These are phyloP conservation scores for Pleurostoma richardsiae DNA, from an alignment of 2,329 filamentous ascomycete genomes.

Conservation along the genomic window DNA sequence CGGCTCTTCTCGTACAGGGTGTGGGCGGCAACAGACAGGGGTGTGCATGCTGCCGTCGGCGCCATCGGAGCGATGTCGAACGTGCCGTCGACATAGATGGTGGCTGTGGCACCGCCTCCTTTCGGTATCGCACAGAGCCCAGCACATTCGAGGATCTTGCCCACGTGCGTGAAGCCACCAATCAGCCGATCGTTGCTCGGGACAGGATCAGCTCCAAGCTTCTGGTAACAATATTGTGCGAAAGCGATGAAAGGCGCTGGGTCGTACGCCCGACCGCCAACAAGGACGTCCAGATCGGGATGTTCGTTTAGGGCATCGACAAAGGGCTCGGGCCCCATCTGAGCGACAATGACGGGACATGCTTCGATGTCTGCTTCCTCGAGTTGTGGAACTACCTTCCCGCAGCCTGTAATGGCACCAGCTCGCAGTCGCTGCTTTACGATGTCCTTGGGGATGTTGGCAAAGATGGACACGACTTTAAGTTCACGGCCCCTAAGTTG, in stretches of 20 bases:
- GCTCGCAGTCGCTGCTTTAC: conserved; percentile 21
- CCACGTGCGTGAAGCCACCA: conserved; percentile 37
- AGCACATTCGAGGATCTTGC: conserved; percentile 52
- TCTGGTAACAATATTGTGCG: conserved; percentile 14
- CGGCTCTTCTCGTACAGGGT: conserved; percentile 50
- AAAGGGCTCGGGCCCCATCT: conserved; percentile 42
- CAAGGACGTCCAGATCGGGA: conserved; percentile 39
- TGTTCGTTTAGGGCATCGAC: conserved; percentile 30
- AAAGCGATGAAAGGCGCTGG: conserved; percentile 33
- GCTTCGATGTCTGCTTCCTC: conserved; percentile 28
- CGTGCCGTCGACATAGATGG: conserved; percentile 29
- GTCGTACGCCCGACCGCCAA: conserved; percentile 39
- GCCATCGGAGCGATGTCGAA: conserved; percentile 42
- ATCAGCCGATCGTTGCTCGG: background rate
- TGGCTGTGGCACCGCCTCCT: conserved; percentile 31
- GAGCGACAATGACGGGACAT: conserved; percentile 32
- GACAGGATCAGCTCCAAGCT: conserved; percentile 17
- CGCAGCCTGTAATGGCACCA: conserved; percentile 28
- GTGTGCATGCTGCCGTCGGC: conserved; percentile 34
- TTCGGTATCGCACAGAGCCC: conserved; percentile 42
- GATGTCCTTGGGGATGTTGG: conserved; percentile 26
- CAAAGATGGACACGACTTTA: conserved; percentile 30
- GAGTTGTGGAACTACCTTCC: conserved; percentile 32
- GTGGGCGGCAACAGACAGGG: conserved; percentile 44
- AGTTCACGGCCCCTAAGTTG: conserved; percentile 12